Evolutionary conservation across 768 basidiomycete species (phyloP).

Genomic region (Suillus paluster): DNA sequence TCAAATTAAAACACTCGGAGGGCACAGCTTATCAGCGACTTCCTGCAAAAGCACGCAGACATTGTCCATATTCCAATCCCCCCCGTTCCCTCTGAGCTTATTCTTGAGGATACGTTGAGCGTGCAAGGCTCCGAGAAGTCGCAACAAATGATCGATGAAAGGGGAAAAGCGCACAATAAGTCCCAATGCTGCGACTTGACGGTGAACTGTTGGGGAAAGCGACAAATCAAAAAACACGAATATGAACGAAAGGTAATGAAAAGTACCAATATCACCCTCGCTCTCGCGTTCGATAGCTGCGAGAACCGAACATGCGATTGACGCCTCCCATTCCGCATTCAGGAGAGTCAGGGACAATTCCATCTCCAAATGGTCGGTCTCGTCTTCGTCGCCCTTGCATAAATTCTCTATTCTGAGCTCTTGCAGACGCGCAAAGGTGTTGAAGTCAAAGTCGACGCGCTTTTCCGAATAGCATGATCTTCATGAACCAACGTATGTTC

Average conservation of each 20-base stretch:
- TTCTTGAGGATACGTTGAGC: constrained; percentile 55
- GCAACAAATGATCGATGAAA: constrained; percentile 55
- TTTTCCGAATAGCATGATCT: constrained; percentile 70
- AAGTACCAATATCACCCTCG: constrained; percentile 76
- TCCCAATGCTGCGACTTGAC: constrained; percentile 77
- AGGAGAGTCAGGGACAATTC: background rate
- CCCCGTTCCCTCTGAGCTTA: constrained; percentile 62
- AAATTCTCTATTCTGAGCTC: constrained; percentile 53
- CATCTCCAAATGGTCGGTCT: constrained; percentile 45
- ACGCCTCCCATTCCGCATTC: constrained; percentile 77
- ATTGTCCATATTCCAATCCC: constrained; percentile 58
- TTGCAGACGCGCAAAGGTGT: constrained; percentile 71
- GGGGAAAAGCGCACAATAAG: constrained; percentile 80
- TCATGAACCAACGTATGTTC: constrained; percentile 70
- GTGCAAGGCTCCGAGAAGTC: constrained; percentile 74
- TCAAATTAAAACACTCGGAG: background rate
- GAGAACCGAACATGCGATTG: constrained; percentile 80
- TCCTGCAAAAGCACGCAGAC: constrained; percentile 68
- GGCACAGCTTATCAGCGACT: constrained; percentile 51
- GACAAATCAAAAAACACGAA: background rate
- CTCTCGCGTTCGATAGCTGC: constrained; percentile 77
- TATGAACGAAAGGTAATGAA: constrained; percentile 8
- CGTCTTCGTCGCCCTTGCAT: constrained; percentile 43
- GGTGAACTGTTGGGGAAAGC: constrained; percentile 62
- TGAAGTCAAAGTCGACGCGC: constrained; percentile 85